phyloP scores from a whole-genome alignment of 2,329 filamentous ascomycete genomes.

The Pseudogymnoascus verrucosus region DNA sequence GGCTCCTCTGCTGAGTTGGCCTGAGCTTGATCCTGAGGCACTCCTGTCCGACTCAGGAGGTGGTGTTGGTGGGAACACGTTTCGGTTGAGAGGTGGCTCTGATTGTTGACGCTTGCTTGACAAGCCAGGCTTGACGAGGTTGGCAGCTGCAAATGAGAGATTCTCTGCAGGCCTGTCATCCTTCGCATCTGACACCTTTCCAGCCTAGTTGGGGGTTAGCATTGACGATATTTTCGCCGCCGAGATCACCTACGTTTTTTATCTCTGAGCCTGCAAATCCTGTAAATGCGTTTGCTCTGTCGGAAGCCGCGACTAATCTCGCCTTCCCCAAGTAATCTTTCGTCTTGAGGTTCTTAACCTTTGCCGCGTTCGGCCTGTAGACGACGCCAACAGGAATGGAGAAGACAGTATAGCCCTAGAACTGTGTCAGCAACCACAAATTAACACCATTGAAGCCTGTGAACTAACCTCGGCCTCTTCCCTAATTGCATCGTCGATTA shows the following conservation, averaged over 20 bases:
- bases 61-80: conserved; percentile 94
- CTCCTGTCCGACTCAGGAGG: conserved; percentile 79
- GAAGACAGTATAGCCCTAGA: conserved; percentile 91
- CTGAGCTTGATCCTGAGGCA: conserved; percentile 14
- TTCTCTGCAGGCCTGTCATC: conserved; percentile 79
- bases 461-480: conserved; percentile 75
- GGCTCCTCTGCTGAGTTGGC: conserved; percentile 42
- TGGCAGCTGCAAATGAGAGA: conserved; percentile 85
- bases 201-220: conserved; percentile 32
- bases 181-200: conserved; percentile 44
- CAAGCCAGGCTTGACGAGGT: conserved; percentile 81
- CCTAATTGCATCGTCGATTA: conserved; percentile 92
- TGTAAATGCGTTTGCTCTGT: conserved; percentile 71
- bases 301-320: conserved; percentile 81
- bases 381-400: conserved; percentile 94
- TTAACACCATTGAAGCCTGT: background rate
- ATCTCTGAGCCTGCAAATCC: conserved; percentile 74
- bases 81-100: conserved; percentile 69
- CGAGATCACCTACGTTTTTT: conserved; percentile 51
- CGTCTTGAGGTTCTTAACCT: conserved; percentile 95
- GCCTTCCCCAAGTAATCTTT: conserved; percentile 98
- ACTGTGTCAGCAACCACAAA: conserved; percentile 15
- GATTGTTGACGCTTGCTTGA: conserved; percentile 76
- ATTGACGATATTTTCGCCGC: conserved; percentile 5
- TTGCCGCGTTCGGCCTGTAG: conserved; percentile 92